Evolutionary conservation across 1,284 basidiomycete genomes (phyloP).

Genomic region (Papiliotrema nemorosa): DNA sequence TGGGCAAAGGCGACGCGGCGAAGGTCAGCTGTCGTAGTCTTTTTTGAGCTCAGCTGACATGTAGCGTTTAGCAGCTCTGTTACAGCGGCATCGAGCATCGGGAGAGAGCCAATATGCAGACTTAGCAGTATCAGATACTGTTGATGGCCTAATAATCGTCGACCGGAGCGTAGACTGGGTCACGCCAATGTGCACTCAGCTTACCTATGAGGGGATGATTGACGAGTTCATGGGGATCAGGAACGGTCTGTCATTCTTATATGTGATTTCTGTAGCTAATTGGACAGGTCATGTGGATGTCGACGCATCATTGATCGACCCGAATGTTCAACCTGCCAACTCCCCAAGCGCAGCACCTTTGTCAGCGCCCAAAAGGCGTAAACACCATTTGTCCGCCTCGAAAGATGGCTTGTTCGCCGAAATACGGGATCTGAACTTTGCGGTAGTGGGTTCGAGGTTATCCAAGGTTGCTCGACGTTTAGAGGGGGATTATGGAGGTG

Average conservation of each 20-base stretch:
- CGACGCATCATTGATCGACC: constrained; percentile 71
- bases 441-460: constrained; percentile 79
- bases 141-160: constrained; percentile 85
- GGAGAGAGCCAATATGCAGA: constrained; percentile 29
- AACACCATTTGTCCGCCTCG: constrained; percentile 70
- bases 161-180: constrained; percentile 94
- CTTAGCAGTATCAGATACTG: constrained; percentile 49
- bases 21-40: constrained; percentile 58
- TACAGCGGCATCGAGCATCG: constrained; percentile 59
- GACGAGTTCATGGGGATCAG: constrained; percentile 89
- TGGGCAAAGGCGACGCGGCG: constrained; percentile 90
- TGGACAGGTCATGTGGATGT: constrained; percentile 80
- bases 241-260: constrained; percentile 61
- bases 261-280: constrained; percentile 13
- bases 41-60: constrained; percentile 2
- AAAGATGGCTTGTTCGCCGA: constrained; percentile 82
- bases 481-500: constrained; percentile 72
- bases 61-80: constrained; percentile 70
- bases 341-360: constrained; percentile 50
- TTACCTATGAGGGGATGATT: constrained; percentile 96
- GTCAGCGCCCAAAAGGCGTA: constrained; percentile 65
- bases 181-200: constrained; percentile 89
- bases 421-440: constrained; percentile 88
- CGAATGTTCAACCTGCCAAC: constrained; percentile 49
- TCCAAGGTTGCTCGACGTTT: constrained; percentile 77